phyloP scores from a whole-genome alignment of 108 stramenopile species.

The Schizochytrium sp. region DNA sequence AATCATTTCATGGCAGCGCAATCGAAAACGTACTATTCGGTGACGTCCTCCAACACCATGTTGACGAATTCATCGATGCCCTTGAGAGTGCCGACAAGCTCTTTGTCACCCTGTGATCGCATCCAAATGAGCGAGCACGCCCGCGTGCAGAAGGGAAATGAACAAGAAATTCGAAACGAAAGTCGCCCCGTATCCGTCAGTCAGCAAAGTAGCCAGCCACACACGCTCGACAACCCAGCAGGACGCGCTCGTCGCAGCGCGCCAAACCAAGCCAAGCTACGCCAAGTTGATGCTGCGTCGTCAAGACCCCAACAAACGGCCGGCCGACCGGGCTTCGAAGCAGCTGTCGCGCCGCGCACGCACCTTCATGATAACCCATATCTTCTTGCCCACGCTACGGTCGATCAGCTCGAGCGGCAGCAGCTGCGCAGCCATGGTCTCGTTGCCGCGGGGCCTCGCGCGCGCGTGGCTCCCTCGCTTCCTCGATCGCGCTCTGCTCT shows the following conservation, averaged over 20 bases:
- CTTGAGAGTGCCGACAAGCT: constrained; percentile 53
- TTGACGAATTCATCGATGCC: constrained; percentile 64
- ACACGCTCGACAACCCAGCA: too few relatives aligned
- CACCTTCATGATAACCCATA: constrained; percentile 63
- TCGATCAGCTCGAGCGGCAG: constrained; percentile 61
- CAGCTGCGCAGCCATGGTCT: constrained; percentile 40
- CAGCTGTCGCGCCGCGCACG: not conserved
- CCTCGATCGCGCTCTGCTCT: not conserved
- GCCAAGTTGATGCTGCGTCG: too few relatives aligned
- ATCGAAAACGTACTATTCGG: constrained; percentile 42
- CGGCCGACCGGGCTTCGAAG: too few relatives aligned
- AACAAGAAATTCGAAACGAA: too few relatives aligned
- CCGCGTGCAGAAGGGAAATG: not conserved
- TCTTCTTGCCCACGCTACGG: constrained; percentile 51
- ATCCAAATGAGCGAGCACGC: not conserved
- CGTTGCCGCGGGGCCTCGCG: not conserved
- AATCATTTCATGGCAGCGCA: not conserved
- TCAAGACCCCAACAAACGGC: too few relatives aligned
- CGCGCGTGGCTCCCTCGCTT: not conserved
- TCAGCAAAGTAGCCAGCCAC: too few relatives aligned
- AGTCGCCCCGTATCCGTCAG: too few relatives aligned
- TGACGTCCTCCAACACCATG: constrained; percentile 56
- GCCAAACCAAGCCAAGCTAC: too few relatives aligned
- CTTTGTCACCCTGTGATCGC: constrained; percentile 34
- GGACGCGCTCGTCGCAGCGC: too few relatives aligned